Percentiles rank a stretch among this genome's conserved stretches.
phyloP scores from a whole-genome alignment of 2,329 filamentous ascomycete genomes.

The Pseudocercospora fijiensis region DNA sequence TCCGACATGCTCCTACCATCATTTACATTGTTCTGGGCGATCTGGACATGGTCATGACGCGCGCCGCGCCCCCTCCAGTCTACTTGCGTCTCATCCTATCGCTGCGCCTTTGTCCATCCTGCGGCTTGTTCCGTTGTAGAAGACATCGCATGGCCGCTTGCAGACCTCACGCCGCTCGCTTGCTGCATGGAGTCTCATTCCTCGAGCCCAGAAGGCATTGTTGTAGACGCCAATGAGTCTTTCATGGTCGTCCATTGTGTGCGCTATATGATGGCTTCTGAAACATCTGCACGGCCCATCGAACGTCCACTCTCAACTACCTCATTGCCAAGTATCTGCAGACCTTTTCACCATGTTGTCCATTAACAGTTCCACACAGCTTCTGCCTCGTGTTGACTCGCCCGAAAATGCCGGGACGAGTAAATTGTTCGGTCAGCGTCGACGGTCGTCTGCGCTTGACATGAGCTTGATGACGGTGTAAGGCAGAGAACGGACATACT shows the following conservation, averaged over 20 bases:
- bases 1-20: no score
- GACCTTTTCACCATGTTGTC: not conserved
- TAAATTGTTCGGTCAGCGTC: constrained; percentile 11
- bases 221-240: not conserved
- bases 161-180: not conserved
- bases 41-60: not conserved
- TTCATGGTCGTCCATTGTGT: not conserved
- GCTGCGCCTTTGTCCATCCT: not conserved
- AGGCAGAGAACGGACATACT: not conserved
- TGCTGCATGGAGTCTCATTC: not conserved
- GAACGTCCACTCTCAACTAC: not conserved
- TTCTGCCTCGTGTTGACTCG: constrained; percentile 9
- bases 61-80: not conserved
- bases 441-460: constrained; percentile 14
- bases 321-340: not conserved
- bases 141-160: not conserved
- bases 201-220: not conserved
- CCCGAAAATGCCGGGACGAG: not conserved
- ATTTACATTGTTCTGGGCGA: not conserved
- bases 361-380: constrained; percentile 2
- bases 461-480: constrained; percentile 16
- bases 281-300: not conserved
- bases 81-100: not conserved
- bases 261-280: not conserved
- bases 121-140: not conserved